A percentile compares a stretch with the other conserved stretches of the same genome.
These are phyloP conservation scores for Salvia miltiorrhiza DNA, from an alignment of 257 asterid genomes.

Conservation along the genomic window DNA sequence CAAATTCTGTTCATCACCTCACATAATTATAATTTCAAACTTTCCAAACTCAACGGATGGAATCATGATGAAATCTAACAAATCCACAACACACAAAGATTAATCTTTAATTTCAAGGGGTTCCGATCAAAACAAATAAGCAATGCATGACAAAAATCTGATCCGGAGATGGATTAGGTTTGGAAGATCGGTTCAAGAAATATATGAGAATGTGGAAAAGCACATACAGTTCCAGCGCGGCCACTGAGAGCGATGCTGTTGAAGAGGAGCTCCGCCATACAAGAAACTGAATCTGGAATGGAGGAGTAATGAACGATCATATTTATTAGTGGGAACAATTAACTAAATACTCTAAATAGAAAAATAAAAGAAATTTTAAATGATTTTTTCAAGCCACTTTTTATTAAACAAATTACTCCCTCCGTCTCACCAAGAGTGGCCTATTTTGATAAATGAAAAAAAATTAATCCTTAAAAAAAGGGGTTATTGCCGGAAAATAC, in stretches of 20 bases:
- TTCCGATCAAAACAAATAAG: not conserved
- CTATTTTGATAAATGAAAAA: no score
- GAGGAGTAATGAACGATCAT: not conserved
- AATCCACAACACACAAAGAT: not conserved
- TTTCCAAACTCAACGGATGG: not conserved
- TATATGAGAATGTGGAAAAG: not conserved
- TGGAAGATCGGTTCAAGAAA: no score
- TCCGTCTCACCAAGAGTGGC: no score
- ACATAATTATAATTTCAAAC: not conserved
- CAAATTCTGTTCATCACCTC: not conserved
- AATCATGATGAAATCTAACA: not conserved
- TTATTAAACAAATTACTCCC: no score
- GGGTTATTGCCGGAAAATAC: no score
- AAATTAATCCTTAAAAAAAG: no score
- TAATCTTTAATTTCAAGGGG: not conserved
- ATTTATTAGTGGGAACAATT: no score
- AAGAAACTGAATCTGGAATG: not conserved
- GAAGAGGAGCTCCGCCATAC: slow-evolving; percentile 28
- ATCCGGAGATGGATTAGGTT: no score
- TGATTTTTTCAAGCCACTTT: no score
- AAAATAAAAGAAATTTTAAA: no score
- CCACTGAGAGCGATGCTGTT: slow-evolving; percentile 29
- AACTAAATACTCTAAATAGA: no score
- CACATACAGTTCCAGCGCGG: slow-evolving; percentile 30
- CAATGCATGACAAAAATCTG: not conserved